Percentiles rank a stretch among this genome's conserved stretches.
phyloP scores from a whole-genome alignment of 1,284 basidiomycete species.

The Anthracocystis panici-leucophaei region DNA sequence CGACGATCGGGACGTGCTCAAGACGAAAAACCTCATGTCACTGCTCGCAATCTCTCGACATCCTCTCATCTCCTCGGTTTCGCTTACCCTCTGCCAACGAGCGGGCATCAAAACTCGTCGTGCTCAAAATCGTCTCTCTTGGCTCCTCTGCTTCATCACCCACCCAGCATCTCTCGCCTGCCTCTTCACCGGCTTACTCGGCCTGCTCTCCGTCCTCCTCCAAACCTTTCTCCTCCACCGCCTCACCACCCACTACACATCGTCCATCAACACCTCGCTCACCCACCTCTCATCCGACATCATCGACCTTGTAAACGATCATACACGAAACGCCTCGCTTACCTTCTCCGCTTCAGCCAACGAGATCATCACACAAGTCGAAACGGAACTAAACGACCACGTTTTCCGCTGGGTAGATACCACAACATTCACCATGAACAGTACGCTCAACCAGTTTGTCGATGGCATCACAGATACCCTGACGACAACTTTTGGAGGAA shows the following conservation, averaged over 20 bases:
- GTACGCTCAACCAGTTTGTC: conserved; percentile 72
- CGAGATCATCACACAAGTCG: conserved; percentile 76
- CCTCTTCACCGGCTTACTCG: conserved; percentile 88
- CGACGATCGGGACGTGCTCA: conserved; percentile 9
- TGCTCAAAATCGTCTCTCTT: conserved; percentile 72
- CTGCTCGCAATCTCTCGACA: conserved; percentile 54
- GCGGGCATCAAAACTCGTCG: conserved; percentile 32
- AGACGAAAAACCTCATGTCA: conserved; percentile 31
- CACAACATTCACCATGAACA: conserved; percentile 88
- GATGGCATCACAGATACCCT: conserved; percentile 68
- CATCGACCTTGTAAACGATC: conserved; percentile 79
- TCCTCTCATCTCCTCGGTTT: conserved; percentile 44
- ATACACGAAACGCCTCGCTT: conserved; percentile 79
- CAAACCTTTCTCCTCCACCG: conserved; percentile 77
- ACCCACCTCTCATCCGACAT: conserved; percentile 77
- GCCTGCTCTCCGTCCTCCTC: conserved; percentile 85
- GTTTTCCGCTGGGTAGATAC: conserved; percentile 90
- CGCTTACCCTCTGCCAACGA: conserved; percentile 22
- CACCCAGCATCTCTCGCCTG: conserved; percentile 89
- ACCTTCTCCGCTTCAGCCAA: conserved; percentile 84
- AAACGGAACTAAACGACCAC: conserved; percentile 80
- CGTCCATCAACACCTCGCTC: conserved; percentile 72
- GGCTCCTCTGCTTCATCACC: conserved; percentile 88
- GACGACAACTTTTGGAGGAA: conserved; percentile 78
- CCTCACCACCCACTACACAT: conserved; percentile 39